phyloP scores from a whole-genome alignment of 75 land plant genomes.

The Picea sitchensis region DNA sequence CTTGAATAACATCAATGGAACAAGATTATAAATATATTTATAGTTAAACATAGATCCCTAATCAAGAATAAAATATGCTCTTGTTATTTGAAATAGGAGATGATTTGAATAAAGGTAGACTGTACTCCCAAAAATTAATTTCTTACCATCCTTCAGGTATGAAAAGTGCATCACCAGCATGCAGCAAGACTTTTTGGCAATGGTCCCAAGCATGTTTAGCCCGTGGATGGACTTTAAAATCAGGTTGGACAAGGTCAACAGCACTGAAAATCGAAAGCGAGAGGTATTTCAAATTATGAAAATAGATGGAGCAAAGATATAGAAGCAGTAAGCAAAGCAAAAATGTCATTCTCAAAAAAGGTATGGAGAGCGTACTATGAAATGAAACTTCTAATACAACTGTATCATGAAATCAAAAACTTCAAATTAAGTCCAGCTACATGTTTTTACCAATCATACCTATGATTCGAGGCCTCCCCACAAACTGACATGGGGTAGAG shows the following conservation, averaged over 20 bases:
- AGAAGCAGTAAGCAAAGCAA: neutral
- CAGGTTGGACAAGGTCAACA: conserved; percentile 69
- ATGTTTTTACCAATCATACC: conserved; percentile 33
- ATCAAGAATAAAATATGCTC: neutral
- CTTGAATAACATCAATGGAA: neutral
- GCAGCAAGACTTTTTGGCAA: conserved; percentile 56
- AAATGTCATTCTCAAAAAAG: neutral
- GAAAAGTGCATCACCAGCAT: conserved; percentile 91
- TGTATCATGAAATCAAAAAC: no score
- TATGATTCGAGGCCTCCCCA: conserved; percentile 99
- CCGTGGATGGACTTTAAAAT: conserved; percentile 53
- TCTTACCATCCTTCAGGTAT: conserved; percentile 98
- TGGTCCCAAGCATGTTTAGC: conserved; percentile 40
- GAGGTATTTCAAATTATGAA: neutral
- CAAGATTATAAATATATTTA: neutral
- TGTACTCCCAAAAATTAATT: neutral
- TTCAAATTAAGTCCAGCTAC: neutral
- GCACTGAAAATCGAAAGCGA: conserved; percentile 39
- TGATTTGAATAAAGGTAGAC: neutral
- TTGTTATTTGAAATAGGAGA: neutral
- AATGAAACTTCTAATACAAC: no score
- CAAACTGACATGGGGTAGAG: conserved; percentile 80
- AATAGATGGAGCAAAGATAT: neutral
- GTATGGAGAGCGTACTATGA: no score
- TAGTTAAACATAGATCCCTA: neutral